Conservation (phyloP, 108 stramenopile species). For the Discostella stelligeroides region DNA sequence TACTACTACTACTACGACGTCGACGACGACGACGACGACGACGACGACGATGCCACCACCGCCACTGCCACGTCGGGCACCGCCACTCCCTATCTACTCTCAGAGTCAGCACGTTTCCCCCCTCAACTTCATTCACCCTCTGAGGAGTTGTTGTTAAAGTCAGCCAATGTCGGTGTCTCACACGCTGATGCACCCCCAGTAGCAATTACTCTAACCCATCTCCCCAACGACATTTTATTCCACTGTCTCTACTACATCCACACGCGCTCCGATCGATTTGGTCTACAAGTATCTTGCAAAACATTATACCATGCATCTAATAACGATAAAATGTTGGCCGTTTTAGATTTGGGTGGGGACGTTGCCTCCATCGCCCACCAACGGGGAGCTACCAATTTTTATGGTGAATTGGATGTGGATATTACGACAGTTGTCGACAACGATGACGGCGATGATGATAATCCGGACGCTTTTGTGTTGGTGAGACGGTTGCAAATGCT, state of each 20-base stretch:
- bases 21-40: not conserved
- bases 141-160: not conserved
- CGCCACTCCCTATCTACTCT: slow-evolving; percentile 10
- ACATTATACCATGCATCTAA: slow-evolving; percentile 66
- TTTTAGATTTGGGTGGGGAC: slow-evolving; percentile 64
- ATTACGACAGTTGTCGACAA: not conserved
- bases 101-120: slow-evolving; percentile 15
- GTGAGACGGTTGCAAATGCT: no score
- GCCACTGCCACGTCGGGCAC: not conserved
- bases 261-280: slow-evolving; percentile 57
- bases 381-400: no score
- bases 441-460: not conserved
- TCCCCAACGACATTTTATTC: slow-evolving; percentile 27
- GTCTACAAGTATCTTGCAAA: slow-evolving; percentile 65
- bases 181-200: not conserved
- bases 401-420: not conserved
- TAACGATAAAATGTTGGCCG: slow-evolving; percentile 56
- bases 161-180: not conserved
- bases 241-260: slow-evolving; percentile 62
- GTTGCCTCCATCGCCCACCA: slow-evolving; percentile 23
- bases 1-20: no score
- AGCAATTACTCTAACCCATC: slow-evolving; percentile 8
- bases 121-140: not conserved
- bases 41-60: not conserved
- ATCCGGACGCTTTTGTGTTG: no score